Percentiles rank a stretch among this genome's conserved stretches.
Conservation (phyloP, 139 green algal species). For the Coelastrella sp. region DNA sequence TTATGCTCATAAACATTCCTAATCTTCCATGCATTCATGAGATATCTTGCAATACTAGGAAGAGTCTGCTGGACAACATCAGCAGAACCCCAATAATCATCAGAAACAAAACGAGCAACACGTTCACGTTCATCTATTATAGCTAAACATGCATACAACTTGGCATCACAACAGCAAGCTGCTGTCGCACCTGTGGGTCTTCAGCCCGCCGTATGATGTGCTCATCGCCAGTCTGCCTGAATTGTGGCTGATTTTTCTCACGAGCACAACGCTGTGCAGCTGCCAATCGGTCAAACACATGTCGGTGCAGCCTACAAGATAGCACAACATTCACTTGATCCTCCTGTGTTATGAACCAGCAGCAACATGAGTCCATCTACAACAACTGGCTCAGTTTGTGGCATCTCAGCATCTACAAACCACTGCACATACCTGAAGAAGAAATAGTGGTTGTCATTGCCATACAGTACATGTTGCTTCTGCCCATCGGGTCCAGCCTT, state of each 20-base stretch:
- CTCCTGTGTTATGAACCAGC: no score
- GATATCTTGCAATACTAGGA: no score
- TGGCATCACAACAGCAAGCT: background rate
- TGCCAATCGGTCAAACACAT: constrained; percentile 89
- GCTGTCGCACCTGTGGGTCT: constrained; percentile 24
- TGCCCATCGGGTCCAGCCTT: background rate
- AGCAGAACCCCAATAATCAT: no score
- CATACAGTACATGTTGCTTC: constrained; percentile 78
- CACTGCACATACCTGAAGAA: constrained; percentile 93
- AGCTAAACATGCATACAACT: no score
- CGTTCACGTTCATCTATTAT: no score
- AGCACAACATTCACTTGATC: no score
- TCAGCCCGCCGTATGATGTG: background rate
- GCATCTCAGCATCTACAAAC: background rate
- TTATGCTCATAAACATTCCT: no score
- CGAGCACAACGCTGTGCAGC: constrained; percentile 62
- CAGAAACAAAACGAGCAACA: no score
- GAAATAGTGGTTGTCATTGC: constrained; percentile 94
- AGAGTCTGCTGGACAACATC: no score
- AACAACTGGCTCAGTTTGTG: background rate
- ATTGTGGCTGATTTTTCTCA: constrained; percentile 49
- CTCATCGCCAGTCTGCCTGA: constrained; percentile 52
- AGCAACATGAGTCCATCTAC: background rate
- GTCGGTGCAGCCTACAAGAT: constrained; percentile 66
- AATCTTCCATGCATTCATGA: no score